phyloP scores from a whole-genome alignment of 805 yeast species.

The Ogataea henricii region DNA sequence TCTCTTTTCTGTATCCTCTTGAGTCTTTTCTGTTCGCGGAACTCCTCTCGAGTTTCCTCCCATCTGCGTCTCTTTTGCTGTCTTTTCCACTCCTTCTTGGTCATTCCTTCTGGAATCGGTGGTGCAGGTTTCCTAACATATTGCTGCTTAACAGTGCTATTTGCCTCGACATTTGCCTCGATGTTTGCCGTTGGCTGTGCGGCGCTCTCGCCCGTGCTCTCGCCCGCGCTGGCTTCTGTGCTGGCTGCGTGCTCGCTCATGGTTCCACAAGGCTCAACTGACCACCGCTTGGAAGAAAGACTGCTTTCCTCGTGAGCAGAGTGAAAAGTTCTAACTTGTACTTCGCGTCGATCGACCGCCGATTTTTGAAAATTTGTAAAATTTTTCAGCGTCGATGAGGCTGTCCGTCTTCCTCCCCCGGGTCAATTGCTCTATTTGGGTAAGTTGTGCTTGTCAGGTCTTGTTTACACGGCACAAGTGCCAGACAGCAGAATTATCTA shows the following conservation, averaged over 20 bases:
- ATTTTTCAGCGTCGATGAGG: slow-evolving; percentile 12
- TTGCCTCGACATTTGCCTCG: not conserved
- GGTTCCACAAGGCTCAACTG: no score
- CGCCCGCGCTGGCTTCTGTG: no score
- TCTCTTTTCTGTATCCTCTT: slow-evolving; percentile 49
- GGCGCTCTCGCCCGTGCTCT: not conserved
- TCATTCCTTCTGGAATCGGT: slow-evolving; percentile 81
- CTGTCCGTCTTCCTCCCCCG: slow-evolving; percentile 1
- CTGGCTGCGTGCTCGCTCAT: no score
- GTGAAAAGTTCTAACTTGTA: not conserved
- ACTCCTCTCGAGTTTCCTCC: slow-evolving; percentile 66
- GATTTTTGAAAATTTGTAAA: slow-evolving; percentile 1
- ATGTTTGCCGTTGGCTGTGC: not conserved
- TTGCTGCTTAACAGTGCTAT: not conserved
- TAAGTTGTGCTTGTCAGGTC: not conserved
- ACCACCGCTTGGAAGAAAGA: no score
- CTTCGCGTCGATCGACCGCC: slow-evolving; percentile 8
- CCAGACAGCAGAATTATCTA: not conserved
- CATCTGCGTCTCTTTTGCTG: slow-evolving; percentile 53
- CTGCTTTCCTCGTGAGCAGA: no score
- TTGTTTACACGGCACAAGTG: not conserved
- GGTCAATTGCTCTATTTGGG: slow-evolving; percentile 10
- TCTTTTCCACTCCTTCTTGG: slow-evolving; percentile 83
- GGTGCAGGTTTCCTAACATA: slow-evolving; percentile 5
- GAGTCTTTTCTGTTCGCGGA: slow-evolving; percentile 51